These are phyloP conservation scores for Monilinia polystroma DNA, from an alignment of 2,329 filamentous ascomycete species.

Conservation along the genomic window DNA sequence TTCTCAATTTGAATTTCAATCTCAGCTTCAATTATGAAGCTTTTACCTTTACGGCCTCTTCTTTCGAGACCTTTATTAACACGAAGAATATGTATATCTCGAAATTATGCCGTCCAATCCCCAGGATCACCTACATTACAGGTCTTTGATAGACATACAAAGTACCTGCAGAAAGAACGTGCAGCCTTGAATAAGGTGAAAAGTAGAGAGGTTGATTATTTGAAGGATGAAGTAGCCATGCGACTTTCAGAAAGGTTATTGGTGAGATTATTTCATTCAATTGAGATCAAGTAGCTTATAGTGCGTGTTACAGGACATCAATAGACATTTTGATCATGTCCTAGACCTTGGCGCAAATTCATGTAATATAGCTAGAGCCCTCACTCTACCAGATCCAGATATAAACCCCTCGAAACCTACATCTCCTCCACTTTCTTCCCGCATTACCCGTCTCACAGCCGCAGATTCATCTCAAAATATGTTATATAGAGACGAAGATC, in stretches of 20 bases:
- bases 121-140: slow-evolving; percentile 76
- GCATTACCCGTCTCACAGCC: slow-evolving; percentile 73
- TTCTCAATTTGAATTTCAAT: neutral
- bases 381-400: slow-evolving; percentile 69
- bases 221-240: slow-evolving; percentile 87
- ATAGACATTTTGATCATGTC: slow-evolving; percentile 77
- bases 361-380: slow-evolving; percentile 84
- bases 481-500: slow-evolving; percentile 74
- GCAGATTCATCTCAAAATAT: slow-evolving; percentile 77
- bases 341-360: slow-evolving; percentile 95
- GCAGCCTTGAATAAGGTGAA: slow-evolving; percentile 67
- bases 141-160: slow-evolving; percentile 85
- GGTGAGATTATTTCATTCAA: slow-evolving; percentile 46
- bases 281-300: slow-evolving; percentile 12
- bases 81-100: slow-evolving; percentile 37
- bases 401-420: slow-evolving; percentile 51
- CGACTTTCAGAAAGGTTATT: slow-evolving; percentile 83
- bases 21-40: slow-evolving; percentile 32
- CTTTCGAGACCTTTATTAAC: slow-evolving; percentile 29
- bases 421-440: slow-evolving; percentile 66
- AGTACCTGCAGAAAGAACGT: slow-evolving; percentile 89
- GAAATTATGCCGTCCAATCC: slow-evolving; percentile 75
- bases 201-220: slow-evolving; percentile 82
- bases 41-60: slow-evolving; percentile 31
- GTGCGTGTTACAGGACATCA: slow-evolving; percentile 69